phyloP scores from a whole-genome alignment of 495 filamentous ascomycete species.

The Thozetella sp. region DNA sequence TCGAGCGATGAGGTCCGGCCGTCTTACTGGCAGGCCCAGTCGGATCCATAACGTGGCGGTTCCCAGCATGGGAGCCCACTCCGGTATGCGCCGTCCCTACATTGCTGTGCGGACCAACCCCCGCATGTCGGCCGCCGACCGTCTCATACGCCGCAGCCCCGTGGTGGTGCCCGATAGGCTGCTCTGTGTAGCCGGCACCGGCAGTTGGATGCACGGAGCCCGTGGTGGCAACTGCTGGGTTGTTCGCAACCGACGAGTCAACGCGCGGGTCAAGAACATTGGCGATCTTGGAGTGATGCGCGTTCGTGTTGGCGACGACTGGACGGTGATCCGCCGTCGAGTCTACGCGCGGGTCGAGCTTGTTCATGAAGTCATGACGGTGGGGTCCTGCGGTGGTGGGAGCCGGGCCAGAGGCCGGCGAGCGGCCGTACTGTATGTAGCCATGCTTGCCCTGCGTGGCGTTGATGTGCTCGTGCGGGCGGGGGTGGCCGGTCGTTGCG shows the following conservation, averaged over 20 bases:
- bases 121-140: neutral
- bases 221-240: neutral
- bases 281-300: conserved; percentile 27
- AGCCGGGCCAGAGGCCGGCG: conserved; percentile 25
- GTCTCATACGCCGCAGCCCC: neutral
- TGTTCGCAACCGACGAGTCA: conserved; percentile 35
- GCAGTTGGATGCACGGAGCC: neutral
- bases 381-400: conserved; percentile 45
- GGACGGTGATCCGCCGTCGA: conserved; percentile 44
- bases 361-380: conserved; percentile 65
- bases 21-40: conserved; percentile 36
- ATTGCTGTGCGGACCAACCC: neutral
- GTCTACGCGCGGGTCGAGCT: conserved; percentile 63
- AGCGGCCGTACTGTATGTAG: conserved; percentile 11
- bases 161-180: neutral
- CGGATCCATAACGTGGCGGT: neutral
- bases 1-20: conserved; percentile 50
- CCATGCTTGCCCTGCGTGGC: neutral
- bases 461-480: neutral
- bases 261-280: conserved; percentile 53
- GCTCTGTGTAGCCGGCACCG: neutral
- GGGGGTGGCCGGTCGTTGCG: neutral
- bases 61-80: neutral
- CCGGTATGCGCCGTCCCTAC: neutral
- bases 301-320: conserved; percentile 26